phyloP scores from a whole-genome alignment of 768 basidiomycete genomes.

The Leccinellum luteum region DNA sequence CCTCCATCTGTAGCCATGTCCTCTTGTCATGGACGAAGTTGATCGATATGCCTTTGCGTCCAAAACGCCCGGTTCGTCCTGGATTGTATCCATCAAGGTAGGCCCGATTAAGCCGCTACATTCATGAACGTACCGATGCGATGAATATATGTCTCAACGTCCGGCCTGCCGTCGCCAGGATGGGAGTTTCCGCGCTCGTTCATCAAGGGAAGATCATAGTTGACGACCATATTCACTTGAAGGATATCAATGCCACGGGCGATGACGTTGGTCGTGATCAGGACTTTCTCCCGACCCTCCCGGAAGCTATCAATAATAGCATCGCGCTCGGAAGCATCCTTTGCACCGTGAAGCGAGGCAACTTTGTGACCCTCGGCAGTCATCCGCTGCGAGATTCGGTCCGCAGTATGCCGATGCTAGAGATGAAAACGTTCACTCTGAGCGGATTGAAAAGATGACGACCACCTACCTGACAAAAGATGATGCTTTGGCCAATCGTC shows the following conservation, averaged over 20 bases:
- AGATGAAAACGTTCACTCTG: neutral
- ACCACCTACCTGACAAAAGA: slow-evolving; percentile 83
- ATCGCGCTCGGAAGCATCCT: slow-evolving; percentile 88
- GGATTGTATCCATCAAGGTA: slow-evolving; percentile 3
- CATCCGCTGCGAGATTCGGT: slow-evolving; percentile 90
- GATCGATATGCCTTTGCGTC: slow-evolving; percentile 94
- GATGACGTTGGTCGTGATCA: slow-evolving; percentile 99
- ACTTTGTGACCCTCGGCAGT: slow-evolving; percentile 93
- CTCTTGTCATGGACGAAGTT: slow-evolving; percentile 93
- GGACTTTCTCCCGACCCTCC: slow-evolving; percentile 92
- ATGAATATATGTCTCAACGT: slow-evolving; percentile 97
- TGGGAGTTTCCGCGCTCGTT: slow-evolving; percentile 55
- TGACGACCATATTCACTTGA: slow-evolving; percentile 99
- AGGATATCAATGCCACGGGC: slow-evolving; percentile 98
- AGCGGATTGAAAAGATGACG: neutral
- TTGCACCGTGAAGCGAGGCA: slow-evolving; percentile 92
- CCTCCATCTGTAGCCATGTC: slow-evolving; percentile 88
- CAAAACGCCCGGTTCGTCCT: slow-evolving; percentile 98
- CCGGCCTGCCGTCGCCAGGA: slow-evolving; percentile 59
- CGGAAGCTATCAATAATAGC: slow-evolving; percentile 92
- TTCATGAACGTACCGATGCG: slow-evolving; percentile 72
- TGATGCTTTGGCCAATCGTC: slow-evolving; percentile 97
- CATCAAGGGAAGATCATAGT: slow-evolving; percentile 92
- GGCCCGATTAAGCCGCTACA: neutral
- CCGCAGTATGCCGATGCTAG: slow-evolving; percentile 88